Base-by-base conservation (phyloP, 352 stramenopile species). In the Phytophthora pluvialis region DNA sequence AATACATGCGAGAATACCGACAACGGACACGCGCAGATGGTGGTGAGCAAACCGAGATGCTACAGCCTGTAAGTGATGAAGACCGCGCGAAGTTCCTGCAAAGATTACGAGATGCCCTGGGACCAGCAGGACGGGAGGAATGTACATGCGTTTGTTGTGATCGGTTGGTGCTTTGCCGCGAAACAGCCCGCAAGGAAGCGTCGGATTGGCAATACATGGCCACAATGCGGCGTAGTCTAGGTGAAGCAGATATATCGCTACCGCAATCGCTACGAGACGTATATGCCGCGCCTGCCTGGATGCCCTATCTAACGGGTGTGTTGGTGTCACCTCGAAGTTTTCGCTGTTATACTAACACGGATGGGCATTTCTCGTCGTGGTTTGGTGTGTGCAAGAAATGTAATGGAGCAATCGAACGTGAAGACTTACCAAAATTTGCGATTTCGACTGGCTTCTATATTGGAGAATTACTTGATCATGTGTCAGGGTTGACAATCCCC, bases 171-270 rank as follows among this genome's bases (percentile, higher is more conserved):
- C 31, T n/a, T 31, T n/a, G 46, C 16, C 4, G 16, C n/a, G 16
- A 53, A 32, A 2, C 36, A 7, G 5, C 12, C 15, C 36, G 36
- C 2, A 42, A 42, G 36, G 36, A 42, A 13, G 36, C 36, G 16
- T 42, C 36, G 16, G 46, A 53, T n/a, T 53, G 46, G 46, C 29
- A 29, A 29, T 53, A 32, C 16, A 53, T 53, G 46, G 9, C 15
- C 10, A 3, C 42, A 18, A 53, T 43, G 31, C 15, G 31, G 10
- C 46, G 15, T 1, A 42, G 31, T 5, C 12, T 42, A 7, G 13
- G 36, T 42, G 36, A 42, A 42, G 36, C 16, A 6, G 36, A 42
- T 42, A 16, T 5, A 10, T 7, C 10, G 3, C 36, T 42, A 13
- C 36, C 36, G 11, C 12, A 5, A 16, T 5, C 9, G 8, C 36